Evolutionary conservation across 768 basidiomycete genomes (phyloP).

Genomic region (Atractiella rhizophila): DNA sequence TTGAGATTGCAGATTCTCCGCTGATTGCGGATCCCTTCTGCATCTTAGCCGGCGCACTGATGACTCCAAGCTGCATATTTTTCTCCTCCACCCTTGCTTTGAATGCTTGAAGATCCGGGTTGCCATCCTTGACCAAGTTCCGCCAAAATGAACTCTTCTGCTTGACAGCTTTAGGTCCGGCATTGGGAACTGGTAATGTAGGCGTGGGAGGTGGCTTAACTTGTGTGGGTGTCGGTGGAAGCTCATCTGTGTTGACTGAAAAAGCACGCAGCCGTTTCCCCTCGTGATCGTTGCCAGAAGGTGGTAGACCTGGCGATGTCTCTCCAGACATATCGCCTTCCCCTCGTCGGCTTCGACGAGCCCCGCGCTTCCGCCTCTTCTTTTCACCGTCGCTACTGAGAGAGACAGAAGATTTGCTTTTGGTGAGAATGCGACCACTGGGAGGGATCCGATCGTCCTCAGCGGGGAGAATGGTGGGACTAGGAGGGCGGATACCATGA

Average conservation of each 20-base stretch:
- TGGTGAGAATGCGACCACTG: neutral
- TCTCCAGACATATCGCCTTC: neutral
- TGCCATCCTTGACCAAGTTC: constrained; percentile 14
- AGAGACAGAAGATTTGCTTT: neutral
- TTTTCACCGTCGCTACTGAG: neutral
- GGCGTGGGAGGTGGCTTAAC: neutral
- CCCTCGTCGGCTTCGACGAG: constrained; percentile 1
- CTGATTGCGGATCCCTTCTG: constrained; percentile 8
- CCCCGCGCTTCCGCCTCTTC: constrained; percentile 11
- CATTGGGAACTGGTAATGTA: neutral
- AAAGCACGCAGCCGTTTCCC: neutral
- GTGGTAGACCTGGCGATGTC: neutral
- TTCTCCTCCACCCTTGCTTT: constrained; percentile 12
- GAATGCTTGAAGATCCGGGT: constrained; percentile 16
- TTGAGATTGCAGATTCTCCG: constrained; percentile 9
- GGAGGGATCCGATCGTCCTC: neutral
- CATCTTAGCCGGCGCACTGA: constrained; percentile 17
- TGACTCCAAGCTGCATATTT: constrained; percentile 9
- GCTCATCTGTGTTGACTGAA: neutral
- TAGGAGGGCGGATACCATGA: neutral
- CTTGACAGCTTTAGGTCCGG: neutral
- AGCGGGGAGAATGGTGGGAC: neutral
- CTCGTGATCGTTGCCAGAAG: neutral
- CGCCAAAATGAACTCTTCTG: constrained; percentile 1
- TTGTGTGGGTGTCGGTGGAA: neutral